These are phyloP conservation scores for Fusarium redolens DNA, from an alignment of 2,329 filamentous ascomycete species.

Conservation along the genomic window DNA sequence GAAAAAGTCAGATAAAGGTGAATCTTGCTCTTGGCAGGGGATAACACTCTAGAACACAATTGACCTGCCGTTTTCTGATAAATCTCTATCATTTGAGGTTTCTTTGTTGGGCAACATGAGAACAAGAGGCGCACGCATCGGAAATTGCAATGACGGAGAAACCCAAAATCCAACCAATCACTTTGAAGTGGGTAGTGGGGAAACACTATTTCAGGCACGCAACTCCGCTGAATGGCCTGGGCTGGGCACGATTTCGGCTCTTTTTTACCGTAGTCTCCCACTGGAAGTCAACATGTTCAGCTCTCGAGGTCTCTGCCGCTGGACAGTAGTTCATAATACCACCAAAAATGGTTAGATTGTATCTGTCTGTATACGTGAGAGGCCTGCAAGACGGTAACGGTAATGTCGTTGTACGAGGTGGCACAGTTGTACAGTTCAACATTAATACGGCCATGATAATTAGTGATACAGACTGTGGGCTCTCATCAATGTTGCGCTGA, in stretches of 20 bases:
- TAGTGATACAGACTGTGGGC: conserved; percentile 1
- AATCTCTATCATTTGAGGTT: conserved; percentile 1
- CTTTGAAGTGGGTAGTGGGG: background rate
- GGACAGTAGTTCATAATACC: background rate
- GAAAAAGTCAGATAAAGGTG: background rate
- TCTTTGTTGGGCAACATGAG: background rate
- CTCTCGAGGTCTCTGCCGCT: background rate
- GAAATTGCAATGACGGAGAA: conserved; percentile 42
- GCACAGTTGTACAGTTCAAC: background rate
- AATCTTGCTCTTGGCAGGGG: conserved; percentile 18
- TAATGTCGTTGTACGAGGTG: conserved; percentile 21
- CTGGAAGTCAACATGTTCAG: conserved; percentile 2
- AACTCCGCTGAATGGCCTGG: conserved; percentile 22
- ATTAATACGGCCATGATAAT: background rate
- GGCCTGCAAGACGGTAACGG: background rate
- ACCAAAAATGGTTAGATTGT: background rate
- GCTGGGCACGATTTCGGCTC: conserved; percentile 3
- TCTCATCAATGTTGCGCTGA: conserved; percentile 14
- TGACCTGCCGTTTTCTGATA: conserved; percentile 24
- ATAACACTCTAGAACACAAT: background rate
- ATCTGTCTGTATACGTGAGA: background rate
- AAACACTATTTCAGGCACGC: conserved; percentile 32
- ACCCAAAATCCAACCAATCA: conserved; percentile 29
- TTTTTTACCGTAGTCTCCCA: background rate
- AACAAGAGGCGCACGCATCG: conserved; percentile 16